Percentiles rank a stretch among this genome's conserved stretches.
These are phyloP conservation scores for cucumber (Cucumis sativus) DNA, from an alignment of 306 rosid species.

Conservation along the genomic window DNA sequence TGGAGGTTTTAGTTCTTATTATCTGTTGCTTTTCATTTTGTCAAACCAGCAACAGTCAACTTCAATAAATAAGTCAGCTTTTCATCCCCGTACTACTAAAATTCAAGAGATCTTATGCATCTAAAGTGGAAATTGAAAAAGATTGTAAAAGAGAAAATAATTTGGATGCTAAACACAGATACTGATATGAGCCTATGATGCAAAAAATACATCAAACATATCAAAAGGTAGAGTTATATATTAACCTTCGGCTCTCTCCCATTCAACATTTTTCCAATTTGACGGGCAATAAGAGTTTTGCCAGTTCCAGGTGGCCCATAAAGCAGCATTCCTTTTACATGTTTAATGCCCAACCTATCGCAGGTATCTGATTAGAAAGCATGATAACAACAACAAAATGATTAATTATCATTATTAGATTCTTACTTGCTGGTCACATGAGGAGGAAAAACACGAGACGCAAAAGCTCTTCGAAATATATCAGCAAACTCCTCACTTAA, in stretches of 20 bases:
- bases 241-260: slow-evolving; percentile 96
- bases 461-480: slow-evolving; percentile 98
- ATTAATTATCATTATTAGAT: slow-evolving; percentile 8
- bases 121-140: not conserved
- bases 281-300: slow-evolving; percentile 98
- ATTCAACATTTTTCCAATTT: slow-evolving; percentile 91
- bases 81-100: not conserved
- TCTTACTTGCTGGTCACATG: slow-evolving; percentile 89
- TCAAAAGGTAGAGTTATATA: slow-evolving; percentile 1
- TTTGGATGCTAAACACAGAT: not conserved
- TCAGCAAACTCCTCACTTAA: slow-evolving; percentile 86
- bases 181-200: not conserved
- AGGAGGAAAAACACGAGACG: slow-evolving; percentile 97
- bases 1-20: not conserved
- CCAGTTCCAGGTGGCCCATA: slow-evolving; percentile 99
- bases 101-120: not conserved
- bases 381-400: slow-evolving; percentile 11
- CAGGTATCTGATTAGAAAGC: slow-evolving; percentile 23
- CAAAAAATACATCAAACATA: not conserved
- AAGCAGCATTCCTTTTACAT: slow-evolving; percentile 95
- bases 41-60: not conserved
- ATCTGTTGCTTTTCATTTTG: not conserved
- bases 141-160: not conserved
- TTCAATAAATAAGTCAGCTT: not conserved
- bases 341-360: slow-evolving; percentile 90